phyloP scores from a whole-genome alignment of 306 rosid genomes.

The Pterocarpus macrocarpus region DNA sequence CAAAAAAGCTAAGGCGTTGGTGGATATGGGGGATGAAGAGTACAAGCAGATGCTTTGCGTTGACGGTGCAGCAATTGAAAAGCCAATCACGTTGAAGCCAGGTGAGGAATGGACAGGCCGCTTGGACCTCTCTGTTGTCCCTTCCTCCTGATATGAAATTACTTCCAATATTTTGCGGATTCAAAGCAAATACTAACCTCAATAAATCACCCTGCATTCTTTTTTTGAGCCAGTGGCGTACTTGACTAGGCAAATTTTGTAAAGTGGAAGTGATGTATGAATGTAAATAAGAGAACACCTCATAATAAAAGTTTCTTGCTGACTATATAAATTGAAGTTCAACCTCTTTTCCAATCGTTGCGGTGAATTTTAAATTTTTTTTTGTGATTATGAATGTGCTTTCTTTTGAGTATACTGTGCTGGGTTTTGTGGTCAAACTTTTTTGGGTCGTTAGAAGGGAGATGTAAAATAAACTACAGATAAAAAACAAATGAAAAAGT shows the following conservation, averaged over 20 bases:
- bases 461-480: neutral
- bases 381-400: neutral
- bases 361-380: neutral
- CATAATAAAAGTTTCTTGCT: neutral
- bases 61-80: slow-evolving; percentile 85
- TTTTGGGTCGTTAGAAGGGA: neutral
- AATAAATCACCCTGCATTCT: slow-evolving; percentile 43
- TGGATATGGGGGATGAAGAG: slow-evolving; percentile 48
- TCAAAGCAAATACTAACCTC: slow-evolving; percentile 23
- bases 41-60: slow-evolving; percentile 88
- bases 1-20: neutral
- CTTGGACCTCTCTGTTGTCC: slow-evolving; percentile 72
- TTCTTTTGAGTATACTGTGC: neutral
- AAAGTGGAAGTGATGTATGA: slow-evolving; percentile 13
- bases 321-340: neutral
- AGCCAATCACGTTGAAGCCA: slow-evolving; percentile 78
- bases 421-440: neutral
- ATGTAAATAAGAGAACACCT: slow-evolving; percentile 36
- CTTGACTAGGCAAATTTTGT: slow-evolving; percentile 35
- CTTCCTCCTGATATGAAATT: slow-evolving; percentile 53
- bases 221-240: slow-evolving; percentile 25
- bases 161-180: neutral
- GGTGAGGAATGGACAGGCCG: slow-evolving; percentile 93
- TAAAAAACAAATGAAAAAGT: neutral
- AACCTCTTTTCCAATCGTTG: neutral